Evolutionary conservation across 2,329 filamentous ascomycete genomes (phyloP).

Genomic region (Ceratocystis eucalypticola): DNA sequence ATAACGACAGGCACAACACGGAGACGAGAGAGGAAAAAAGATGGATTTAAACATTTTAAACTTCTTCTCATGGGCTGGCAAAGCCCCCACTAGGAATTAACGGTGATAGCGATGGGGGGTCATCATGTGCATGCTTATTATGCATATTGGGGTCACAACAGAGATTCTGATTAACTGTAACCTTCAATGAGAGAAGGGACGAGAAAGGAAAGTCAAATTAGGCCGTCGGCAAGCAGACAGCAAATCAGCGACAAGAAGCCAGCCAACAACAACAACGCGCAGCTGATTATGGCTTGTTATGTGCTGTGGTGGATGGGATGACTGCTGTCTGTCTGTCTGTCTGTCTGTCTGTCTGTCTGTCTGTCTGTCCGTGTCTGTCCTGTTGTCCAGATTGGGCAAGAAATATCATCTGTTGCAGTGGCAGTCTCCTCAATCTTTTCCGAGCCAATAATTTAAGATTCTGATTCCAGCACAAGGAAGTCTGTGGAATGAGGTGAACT

Average conservation of each 20-base stretch:
- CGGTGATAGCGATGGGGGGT: neutral
- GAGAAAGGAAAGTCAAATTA: neutral
- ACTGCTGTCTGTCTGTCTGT: neutral
- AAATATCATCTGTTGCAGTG: too few species aligned
- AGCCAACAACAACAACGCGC: too few species aligned
- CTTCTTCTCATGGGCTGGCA: neutral
- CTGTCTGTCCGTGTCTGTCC: neutral
- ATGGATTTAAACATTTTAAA: neutral
- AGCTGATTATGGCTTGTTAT: too few species aligned
- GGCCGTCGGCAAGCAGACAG: too few species aligned
- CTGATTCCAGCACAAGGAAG: too few species aligned
- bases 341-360: neutral
- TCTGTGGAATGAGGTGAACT: neutral
- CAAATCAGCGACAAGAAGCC: too few species aligned
- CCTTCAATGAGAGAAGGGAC: neutral
- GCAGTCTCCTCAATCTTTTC: too few species aligned
- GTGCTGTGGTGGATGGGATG: too few species aligned
- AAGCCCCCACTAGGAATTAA: neutral
- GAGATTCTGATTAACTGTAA: neutral
- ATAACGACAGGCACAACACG: neutral
- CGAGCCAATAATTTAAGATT: too few species aligned
- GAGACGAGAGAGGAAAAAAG: neutral
- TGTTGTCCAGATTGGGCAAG: neutral
- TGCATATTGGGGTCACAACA: too few species aligned
- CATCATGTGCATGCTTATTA: neutral